phyloP scores from a whole-genome alignment of 2,329 filamentous ascomycete species.

The Gliomastix tumulicola region DNA sequence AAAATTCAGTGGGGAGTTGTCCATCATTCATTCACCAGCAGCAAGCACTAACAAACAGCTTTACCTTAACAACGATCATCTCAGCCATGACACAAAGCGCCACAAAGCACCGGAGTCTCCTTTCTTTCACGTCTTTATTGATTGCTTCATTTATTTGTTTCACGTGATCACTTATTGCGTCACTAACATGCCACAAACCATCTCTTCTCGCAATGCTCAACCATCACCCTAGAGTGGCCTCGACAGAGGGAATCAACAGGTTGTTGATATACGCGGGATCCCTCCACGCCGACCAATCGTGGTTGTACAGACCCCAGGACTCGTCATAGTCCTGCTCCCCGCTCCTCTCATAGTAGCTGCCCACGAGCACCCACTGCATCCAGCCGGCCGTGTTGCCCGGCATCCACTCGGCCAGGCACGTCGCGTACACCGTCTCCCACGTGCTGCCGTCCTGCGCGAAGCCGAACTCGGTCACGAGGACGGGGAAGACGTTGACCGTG shows the following conservation, averaged over 20 bases:
- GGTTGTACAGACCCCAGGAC: slow-evolving; percentile 46
- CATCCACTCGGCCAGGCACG: slow-evolving; percentile 43
- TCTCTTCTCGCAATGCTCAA: too few relatives aligned
- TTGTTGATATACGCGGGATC: slow-evolving; percentile 31
- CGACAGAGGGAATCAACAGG: slow-evolving; percentile 31
- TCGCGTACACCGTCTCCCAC: slow-evolving; percentile 41
- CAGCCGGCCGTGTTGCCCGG: slow-evolving; percentile 42
- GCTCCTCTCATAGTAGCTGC: slow-evolving; percentile 49
- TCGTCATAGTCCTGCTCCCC: slow-evolving; percentile 50
- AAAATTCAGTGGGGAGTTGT: too few relatives aligned
- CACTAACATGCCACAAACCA: too few relatives aligned
- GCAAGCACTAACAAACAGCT: too few relatives aligned
- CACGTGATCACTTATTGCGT: too few relatives aligned
- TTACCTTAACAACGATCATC: too few relatives aligned
- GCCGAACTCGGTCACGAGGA: slow-evolving; percentile 47
- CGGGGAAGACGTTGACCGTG: slow-evolving; percentile 25
- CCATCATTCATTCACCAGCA: too few relatives aligned
- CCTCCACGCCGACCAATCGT: slow-evolving; percentile 47
- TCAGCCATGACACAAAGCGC: too few relatives aligned
- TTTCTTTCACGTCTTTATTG: too few relatives aligned
- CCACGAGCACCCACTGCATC: slow-evolving; percentile 52
- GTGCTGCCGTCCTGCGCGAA: slow-evolving; percentile 40
- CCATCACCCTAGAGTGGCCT: slow-evolving; percentile 12
- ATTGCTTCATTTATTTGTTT: too few relatives aligned
- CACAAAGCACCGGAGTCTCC: too few relatives aligned